Percentiles rank a stretch among this genome's conserved stretches.
Evolutionary conservation across 2,329 filamentous ascomycete species (phyloP).

Genomic region (Exophiala alcalophila): DNA sequence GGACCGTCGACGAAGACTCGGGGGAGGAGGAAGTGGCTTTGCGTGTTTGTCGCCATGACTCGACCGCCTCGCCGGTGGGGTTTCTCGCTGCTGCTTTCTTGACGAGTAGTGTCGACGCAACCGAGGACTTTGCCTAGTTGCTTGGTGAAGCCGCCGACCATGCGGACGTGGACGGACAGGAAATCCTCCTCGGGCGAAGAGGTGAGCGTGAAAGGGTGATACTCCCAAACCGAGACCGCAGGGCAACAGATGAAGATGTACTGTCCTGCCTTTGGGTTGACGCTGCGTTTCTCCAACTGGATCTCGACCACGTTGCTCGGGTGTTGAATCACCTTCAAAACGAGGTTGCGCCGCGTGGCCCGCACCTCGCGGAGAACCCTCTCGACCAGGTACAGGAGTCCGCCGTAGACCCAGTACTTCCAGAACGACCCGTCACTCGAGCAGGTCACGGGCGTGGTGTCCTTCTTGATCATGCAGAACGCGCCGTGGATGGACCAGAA

Average conservation of each 20-base stretch:
- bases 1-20: constrained; percentile 80
- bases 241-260: constrained; percentile 90
- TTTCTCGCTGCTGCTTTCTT: constrained; percentile 3
- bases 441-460: constrained; percentile 76
- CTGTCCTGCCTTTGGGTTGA: constrained; percentile 71
- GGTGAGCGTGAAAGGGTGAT: constrained; percentile 82
- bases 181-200: constrained; percentile 87
- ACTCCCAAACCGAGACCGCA: constrained; percentile 82
- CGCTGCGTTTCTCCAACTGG: constrained; percentile 86
- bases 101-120: constrained; percentile 52
- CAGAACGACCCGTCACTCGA: constrained; percentile 76
- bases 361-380: constrained; percentile 73
- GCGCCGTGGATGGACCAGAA: constrained; percentile 86
- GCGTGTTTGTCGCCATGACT: constrained; percentile 32
- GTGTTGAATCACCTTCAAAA: constrained; percentile 86
- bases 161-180: constrained; percentile 80
- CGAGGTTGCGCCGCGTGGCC: constrained; percentile 77
- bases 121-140: constrained; percentile 67
- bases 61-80: constrained; percentile 44
- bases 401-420: constrained; percentile 85
- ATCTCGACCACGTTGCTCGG: constrained; percentile 87
- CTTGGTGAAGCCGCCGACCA: constrained; percentile 75
- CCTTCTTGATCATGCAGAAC: constrained; percentile 87
- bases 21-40: constrained; percentile 59
- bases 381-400: constrained; percentile 74